These are phyloP conservation scores for Akanthomyces muscarius DNA, from an alignment of 2,329 filamentous ascomycete genomes.

Conservation along the genomic window DNA sequence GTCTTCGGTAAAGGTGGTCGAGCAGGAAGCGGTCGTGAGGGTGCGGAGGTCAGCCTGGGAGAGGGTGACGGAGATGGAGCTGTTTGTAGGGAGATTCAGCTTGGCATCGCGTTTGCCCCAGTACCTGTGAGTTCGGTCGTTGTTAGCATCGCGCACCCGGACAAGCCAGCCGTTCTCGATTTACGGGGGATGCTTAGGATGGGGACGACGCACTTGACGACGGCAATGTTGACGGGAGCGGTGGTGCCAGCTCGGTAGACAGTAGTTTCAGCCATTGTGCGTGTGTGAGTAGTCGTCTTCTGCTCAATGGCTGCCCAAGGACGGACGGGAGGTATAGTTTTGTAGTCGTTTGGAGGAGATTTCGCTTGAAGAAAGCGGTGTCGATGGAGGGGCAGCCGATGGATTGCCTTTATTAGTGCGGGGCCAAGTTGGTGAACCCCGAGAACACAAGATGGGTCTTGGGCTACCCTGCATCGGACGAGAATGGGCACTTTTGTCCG, in stretches of 20 bases:
- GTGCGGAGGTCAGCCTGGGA: slow-evolving; percentile 91
- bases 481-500: too few species aligned
- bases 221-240: slow-evolving; percentile 95
- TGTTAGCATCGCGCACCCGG: not conserved
- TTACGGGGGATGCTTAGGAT: not conserved
- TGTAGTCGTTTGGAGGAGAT: not conserved
- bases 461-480: not conserved
- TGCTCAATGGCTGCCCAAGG: not conserved
- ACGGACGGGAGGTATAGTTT: not conserved
- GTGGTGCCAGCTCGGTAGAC: slow-evolving; percentile 93
- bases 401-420: not conserved
- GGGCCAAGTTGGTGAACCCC: slow-evolving; percentile 1
- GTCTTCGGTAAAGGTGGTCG: slow-evolving; percentile 63
- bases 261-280: slow-evolving; percentile 45
- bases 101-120: slow-evolving; percentile 96
- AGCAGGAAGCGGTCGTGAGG: slow-evolving; percentile 92
- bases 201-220: slow-evolving; percentile 69
- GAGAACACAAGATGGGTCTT: not conserved
- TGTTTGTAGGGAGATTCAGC: slow-evolving; percentile 96
- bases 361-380: slow-evolving; percentile 11
- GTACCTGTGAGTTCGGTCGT: slow-evolving; percentile 45
- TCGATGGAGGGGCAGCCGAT: slow-evolving; percentile 13
- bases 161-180: not conserved
- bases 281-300: not conserved
- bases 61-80: slow-evolving; percentile 92